phyloP scores from a whole-genome alignment of 768 basidiomycete genomes.

The Auricularia sp. region DNA sequence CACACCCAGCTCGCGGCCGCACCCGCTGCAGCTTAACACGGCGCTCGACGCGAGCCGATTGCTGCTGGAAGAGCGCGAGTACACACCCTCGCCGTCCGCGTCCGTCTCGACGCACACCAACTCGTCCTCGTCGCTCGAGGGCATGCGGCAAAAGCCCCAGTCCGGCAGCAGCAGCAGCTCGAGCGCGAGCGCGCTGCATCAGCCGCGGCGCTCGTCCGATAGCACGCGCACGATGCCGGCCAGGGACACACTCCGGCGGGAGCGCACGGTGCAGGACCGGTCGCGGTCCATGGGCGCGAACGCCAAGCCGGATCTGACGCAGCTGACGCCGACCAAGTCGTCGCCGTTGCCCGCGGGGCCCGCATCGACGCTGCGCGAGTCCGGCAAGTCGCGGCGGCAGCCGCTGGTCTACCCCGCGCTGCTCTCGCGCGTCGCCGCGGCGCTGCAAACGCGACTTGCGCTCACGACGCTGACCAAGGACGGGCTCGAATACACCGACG shows the following conservation, averaged over 20 bases:
- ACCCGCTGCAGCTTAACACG: not conserved
- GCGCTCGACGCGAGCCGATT: not conserved
- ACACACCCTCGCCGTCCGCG: not conserved
- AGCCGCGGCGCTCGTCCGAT: conserved; percentile 55
- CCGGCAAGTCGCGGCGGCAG: conserved; percentile 11
- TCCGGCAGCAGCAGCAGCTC: not conserved
- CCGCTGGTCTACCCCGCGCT: conserved; percentile 93
- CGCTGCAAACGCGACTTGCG: conserved; percentile 74
- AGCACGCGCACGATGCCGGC: conserved; percentile 54
- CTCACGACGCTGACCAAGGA: conserved; percentile 82
- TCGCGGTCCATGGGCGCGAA: conserved; percentile 68
- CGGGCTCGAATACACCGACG: conserved; percentile 89
- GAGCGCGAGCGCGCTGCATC: not conserved
- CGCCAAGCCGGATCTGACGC: conserved; percentile 31
- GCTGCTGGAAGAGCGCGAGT: not conserved
- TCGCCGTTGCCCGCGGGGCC: conserved; percentile 12
- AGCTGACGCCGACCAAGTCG: conserved; percentile 16
- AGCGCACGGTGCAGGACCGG: conserved; percentile 56
- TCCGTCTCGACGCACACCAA: not conserved
- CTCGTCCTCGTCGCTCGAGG: conserved; percentile 4
- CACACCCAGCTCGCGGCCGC: not conserved
- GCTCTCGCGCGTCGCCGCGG: conserved; percentile 87
- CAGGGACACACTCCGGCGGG: conserved; percentile 38
- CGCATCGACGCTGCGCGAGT: conserved; percentile 8
- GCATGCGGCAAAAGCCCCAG: not conserved